Base-by-base conservation (phyloP, 352 stramenopile species). In the Phytophthora boehmeriae region DNA sequence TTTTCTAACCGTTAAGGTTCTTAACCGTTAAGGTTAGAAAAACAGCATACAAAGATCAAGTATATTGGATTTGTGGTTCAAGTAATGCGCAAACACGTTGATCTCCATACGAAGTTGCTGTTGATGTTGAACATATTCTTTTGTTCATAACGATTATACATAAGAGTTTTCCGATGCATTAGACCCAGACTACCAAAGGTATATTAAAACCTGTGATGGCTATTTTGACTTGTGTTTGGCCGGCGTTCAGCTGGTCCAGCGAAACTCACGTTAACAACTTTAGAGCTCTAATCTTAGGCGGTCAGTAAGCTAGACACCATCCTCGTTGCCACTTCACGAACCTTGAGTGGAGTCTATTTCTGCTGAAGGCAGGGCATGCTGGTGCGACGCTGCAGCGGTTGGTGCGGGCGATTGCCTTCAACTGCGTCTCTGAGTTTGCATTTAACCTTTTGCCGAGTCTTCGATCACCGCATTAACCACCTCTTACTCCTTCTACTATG, bases 401-500 rank as follows among this genome's bases (percentile, higher is more conserved):
- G 42, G 42, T 34, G 8, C 8, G 32, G 23, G 23, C 11, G 20
- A 19, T 34, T 35, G 42, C 42, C n/a, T 34, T n/a, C 8, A 13
- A 10, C 11, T 23, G 44, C 44, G 20, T 17, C 14, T 10, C 45
- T 23, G 8, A 14, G 43, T 35, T 53, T 27, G 23, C 63, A 71
- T 71, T 71, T 57, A 14, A 59, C 51, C 45, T 68, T 68, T 63
- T 68, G 13, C 63, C 57, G 19, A 53, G 27, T n/a, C 57, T 59
- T 35, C 49, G 32, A 58, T 13, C 22, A 47, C 39, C 16, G 39
- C 19, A 34, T 17, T 22, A 59, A 56, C 39, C 34, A 14, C 56
- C 11, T 36, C 35, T 47, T 25, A 54, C 49, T n/a, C 1, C 8
- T n/a, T 8, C 5, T 28, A 59, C 25, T 13, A 91, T 89, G 79